A percentile compares a stretch with the other conserved stretches of the same genome.
Evolutionary conservation across 768 basidiomycete species (phyloP).

Genomic region (Wakefieldia striispora): DNA sequence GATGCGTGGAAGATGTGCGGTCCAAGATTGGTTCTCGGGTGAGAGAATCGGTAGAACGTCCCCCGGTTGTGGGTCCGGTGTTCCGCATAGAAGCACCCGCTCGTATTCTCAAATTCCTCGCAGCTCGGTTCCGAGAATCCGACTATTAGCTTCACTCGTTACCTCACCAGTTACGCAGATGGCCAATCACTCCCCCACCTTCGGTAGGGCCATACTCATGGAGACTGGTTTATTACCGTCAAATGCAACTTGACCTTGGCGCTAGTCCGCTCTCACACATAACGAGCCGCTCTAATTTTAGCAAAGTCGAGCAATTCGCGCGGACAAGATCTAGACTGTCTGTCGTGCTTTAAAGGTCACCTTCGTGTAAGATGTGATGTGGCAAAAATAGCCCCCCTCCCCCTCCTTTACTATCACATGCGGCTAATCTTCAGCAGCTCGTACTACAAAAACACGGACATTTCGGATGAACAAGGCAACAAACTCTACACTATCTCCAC

Average conservation of each 20-base stretch:
- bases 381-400: not conserved
- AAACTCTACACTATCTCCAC: conserved; percentile 20
- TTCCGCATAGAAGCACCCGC: not conserved
- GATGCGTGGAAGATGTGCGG: not conserved
- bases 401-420: not conserved
- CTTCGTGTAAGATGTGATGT: not conserved
- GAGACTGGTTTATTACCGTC: not conserved
- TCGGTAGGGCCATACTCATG: not conserved
- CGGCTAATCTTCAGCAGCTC: conserved; percentile 16
- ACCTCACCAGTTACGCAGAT: not conserved
- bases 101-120: no score
- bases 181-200: not conserved
- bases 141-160: not conserved
- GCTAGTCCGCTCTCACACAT: not conserved
- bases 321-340: not conserved
- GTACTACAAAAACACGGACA: conserved; percentile 18
- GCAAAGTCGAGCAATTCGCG: not conserved
- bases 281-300: conserved; percentile 9
- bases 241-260: not conserved
- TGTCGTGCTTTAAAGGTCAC: not conserved
- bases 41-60: not conserved
- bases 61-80: not conserved
- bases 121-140: not conserved
- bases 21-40: not conserved
- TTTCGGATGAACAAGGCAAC: conserved; percentile 15